A percentile compares a stretch with the other conserved stretches of the same genome.
Conservation (phyloP, 2,329 filamentous ascomycete species). For the Triangularia setosa region DNA sequence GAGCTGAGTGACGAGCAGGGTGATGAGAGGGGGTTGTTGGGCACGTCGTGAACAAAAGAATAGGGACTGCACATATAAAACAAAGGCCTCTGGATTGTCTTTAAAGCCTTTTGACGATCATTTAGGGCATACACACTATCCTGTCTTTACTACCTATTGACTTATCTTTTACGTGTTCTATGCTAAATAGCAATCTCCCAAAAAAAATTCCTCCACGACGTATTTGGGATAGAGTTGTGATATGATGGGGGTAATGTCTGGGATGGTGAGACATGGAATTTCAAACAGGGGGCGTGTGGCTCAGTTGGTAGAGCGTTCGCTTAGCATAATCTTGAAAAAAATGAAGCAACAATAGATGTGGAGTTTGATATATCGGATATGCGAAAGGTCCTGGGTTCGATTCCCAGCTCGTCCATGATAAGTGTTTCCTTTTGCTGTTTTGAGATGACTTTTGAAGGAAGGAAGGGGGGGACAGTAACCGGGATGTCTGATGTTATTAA, state of each 20-base stretch:
- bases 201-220: too few species aligned
- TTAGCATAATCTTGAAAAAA: slow-evolving; percentile 6
- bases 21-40: too few species aligned
- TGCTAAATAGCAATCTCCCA: too few species aligned
- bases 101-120: too few species aligned
- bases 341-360: not conserved
- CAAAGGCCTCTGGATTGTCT: too few species aligned
- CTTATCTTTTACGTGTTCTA: too few species aligned
- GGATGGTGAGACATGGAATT: not conserved
- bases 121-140: too few species aligned
- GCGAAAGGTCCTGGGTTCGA: slow-evolving; percentile 16
- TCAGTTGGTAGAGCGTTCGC: slow-evolving; percentile 17
- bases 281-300: slow-evolving; percentile 10
- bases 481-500: too few species aligned
- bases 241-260: not conserved
- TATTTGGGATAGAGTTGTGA: not conserved
- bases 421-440: not conserved
- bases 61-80: too few species aligned
- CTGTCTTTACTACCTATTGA: too few species aligned
- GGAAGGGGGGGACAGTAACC: not conserved
- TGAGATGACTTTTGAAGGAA: not conserved
- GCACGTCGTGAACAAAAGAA: too few species aligned
- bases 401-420: slow-evolving; percentile 16
- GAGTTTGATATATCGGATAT: not conserved
- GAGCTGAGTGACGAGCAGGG: too few species aligned